Conservation (phyloP, 371 early-diverging fungal genomes). For the Choanephora cucurbitarum region DNA sequence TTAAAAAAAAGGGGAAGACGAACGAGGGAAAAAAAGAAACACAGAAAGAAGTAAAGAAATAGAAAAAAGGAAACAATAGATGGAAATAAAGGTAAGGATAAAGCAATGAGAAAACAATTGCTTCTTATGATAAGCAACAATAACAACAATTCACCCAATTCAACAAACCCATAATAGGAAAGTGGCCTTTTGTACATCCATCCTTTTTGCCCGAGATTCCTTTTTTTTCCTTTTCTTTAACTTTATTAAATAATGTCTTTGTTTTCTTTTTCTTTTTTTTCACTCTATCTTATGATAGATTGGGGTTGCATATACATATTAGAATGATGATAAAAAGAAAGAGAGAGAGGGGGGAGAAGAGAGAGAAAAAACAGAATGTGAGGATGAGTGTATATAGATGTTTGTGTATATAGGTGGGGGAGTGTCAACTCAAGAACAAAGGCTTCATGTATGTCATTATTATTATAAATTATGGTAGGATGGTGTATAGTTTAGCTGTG, state of each 20-base stretch:
- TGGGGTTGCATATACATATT: too few relatives aligned
- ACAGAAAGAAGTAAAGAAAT: slow-evolving; percentile 5
- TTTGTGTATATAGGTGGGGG: neutral
- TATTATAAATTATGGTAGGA: neutral
- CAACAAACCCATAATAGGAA: slow-evolving; percentile 7
- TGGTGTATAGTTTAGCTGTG: slow-evolving; percentile 4
- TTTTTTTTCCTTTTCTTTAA: neutral
- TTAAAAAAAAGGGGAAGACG: neutral
- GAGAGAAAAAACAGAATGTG: too few relatives aligned
- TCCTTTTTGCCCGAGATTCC: neutral
- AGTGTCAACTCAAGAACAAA: neutral
- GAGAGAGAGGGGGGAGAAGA: too few relatives aligned
- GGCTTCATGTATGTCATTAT: neutral
- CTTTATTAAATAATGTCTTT: neutral
- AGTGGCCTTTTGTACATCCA: neutral
- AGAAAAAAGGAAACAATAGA: too few relatives aligned
- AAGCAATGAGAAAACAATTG: neutral
- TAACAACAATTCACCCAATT: slow-evolving; percentile 7
- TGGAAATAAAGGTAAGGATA: neutral
- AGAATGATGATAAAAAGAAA: too few relatives aligned
- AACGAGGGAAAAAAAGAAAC: slow-evolving; percentile 1
- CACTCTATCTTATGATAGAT: too few relatives aligned
- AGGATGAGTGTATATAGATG: neutral
- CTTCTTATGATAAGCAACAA: slow-evolving; percentile 1
- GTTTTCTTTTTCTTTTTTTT: neutral